Conservation (phyloP, 1,284 basidiomycete species). For the Ceratobasidium sp. region DNA sequence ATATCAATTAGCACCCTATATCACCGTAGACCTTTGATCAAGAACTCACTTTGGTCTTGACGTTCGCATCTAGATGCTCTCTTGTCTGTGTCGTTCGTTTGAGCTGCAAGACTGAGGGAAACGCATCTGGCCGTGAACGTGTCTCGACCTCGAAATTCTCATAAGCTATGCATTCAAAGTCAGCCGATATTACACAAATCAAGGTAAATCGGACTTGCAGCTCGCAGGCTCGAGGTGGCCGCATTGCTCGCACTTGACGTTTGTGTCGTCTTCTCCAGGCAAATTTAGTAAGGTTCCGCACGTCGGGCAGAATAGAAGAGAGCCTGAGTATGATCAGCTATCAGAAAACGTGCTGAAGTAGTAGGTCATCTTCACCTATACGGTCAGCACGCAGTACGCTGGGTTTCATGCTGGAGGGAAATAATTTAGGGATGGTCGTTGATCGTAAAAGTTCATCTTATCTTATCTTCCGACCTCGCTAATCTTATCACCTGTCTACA, state of each 20-base stretch:
- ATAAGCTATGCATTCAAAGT: conserved; percentile 71
- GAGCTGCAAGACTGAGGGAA: conserved; percentile 88
- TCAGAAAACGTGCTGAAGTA: background rate
- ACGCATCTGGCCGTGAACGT: conserved; percentile 90
- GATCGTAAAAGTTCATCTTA: conserved; percentile 33
- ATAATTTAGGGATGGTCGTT: too few relatives aligned
- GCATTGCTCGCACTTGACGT: conserved; percentile 90
- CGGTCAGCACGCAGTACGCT: conserved; percentile 24
- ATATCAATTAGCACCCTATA: conserved; percentile 35
- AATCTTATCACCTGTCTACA: too few relatives aligned
- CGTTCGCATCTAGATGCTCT: conserved; percentile 76
- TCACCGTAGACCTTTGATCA: conserved; percentile 26
- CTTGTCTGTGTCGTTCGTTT: conserved; percentile 93
- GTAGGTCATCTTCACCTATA: conserved; percentile 16
- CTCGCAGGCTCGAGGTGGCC: conserved; percentile 84
- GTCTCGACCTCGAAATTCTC: conserved; percentile 93
- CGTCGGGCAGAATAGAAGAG: conserved; percentile 91
- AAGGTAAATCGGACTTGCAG: conserved; percentile 65
- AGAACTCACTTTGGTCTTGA: conserved; percentile 71
- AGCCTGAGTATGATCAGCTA: conserved; percentile 62
- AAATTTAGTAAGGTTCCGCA: conserved; percentile 91
- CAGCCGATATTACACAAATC: conserved; percentile 9
- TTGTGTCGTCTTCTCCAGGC: conserved; percentile 79
- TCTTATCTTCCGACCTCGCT: conserved; percentile 35
- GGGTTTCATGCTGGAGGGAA: background rate